A percentile compares a stretch with the other conserved stretches of the same genome.
phyloP scores from a whole-genome alignment of 768 basidiomycete species.

The Suillus discolor region DNA sequence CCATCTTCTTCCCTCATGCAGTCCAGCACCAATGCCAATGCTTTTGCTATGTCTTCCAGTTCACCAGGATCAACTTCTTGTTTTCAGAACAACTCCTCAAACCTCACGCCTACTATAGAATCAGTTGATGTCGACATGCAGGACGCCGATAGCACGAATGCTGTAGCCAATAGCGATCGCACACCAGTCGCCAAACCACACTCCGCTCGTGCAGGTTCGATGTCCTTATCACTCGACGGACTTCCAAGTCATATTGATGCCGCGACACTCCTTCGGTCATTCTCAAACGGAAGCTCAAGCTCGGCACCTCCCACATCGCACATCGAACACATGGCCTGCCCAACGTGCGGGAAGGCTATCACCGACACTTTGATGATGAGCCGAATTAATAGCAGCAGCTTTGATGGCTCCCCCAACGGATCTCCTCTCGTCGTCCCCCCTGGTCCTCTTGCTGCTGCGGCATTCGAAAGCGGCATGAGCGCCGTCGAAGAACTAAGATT shows the following conservation, averaged over 20 bases:
- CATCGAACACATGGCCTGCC: constrained; percentile 47
- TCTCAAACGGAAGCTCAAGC: constrained; percentile 32
- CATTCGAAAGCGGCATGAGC: constrained; percentile 61
- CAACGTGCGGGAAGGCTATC: constrained; percentile 55
- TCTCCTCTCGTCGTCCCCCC: constrained; percentile 51
- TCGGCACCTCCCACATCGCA: constrained; percentile 50
- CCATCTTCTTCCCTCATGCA: constrained; percentile 22
- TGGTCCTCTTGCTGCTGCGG: constrained; percentile 58
- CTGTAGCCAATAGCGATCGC: constrained; percentile 26
- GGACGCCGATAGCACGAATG: constrained; percentile 27
- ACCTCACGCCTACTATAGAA: not conserved
- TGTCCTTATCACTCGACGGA: constrained; percentile 56
- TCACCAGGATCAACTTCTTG: not conserved
- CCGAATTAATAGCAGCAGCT: constrained; percentile 24
- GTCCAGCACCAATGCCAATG: constrained; percentile 23
- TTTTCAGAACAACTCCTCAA: constrained; percentile 2
- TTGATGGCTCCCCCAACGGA: constrained; percentile 30
- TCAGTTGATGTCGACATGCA: constrained; percentile 32
- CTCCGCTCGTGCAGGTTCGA: constrained; percentile 37
- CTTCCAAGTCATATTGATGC: constrained; percentile 43
- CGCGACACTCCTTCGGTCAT: constrained; percentile 32
- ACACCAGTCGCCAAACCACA: constrained; percentile 25
- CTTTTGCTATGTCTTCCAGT: constrained; percentile 4
- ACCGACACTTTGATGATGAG: constrained; percentile 45
- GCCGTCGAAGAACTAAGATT: constrained; percentile 78